Evolutionary conservation across 176 grass and related monocot genomes (phyloP), one percentile per base, ranked within the genome.

Genomic region (barley (Hordeum vulgare)): DNA sequence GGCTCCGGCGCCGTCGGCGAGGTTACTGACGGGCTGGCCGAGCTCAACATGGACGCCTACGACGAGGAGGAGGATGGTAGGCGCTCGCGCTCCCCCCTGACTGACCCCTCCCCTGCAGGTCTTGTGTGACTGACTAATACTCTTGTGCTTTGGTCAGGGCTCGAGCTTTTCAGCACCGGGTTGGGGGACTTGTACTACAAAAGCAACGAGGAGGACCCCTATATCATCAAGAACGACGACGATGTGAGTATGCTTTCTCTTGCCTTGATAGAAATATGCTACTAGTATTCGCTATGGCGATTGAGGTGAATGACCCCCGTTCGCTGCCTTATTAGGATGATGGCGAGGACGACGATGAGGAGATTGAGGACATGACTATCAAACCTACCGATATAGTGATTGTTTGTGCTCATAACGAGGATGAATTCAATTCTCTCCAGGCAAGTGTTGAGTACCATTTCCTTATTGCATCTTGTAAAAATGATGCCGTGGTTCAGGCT

Each of bases 341-440:
- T 8, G 90, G 91, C 2, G 86, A 91, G 1, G 83, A 94, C 0
- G 42, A 90, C 0, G 96, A 98, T 54, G 49, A 54, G 10, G 96
- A 98, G 62, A 78, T 90, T 21, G 93, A 94, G 35, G 96, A 96
- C 71, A 94, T 89, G 76, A 88, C 79, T 69, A 96, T 99, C 84
- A 83, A 89, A 78, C 87, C 96, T 88, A 99, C 89, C 2, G 96
- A 96, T 89, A 76, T 85, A 61, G 81, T 96, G 82, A 58, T 99
- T 71, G 83, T 99, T 31, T 96, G 91, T n/a, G 89, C 93, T 49
- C 89, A 89, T 68, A 93, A 88, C 28, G 93, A 99, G 58, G 96
- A 96, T 75, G 96, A 99, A 59, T 76, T 99, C 73, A 92, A 88
- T 82, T 90, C 90, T 81, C 96, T 99, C 15, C 91, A 99, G 96